These are phyloP conservation scores for Fusarium aywerte DNA, from an alignment of 2,329 filamentous ascomycete genomes.

Conservation along the genomic window DNA sequence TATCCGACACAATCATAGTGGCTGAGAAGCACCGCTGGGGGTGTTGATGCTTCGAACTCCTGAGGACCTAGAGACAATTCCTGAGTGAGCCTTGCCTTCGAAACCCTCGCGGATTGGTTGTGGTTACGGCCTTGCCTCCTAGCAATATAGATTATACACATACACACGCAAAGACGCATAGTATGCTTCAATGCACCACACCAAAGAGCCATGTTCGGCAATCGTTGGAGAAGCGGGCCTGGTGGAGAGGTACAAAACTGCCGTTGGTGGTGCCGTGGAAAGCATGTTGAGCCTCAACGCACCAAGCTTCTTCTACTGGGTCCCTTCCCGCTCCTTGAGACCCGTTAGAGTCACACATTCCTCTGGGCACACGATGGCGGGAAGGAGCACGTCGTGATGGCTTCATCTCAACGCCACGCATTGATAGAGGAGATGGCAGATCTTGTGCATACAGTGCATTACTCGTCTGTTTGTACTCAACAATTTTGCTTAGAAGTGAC, in stretches of 20 bases:
- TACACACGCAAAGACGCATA: constrained; percentile 12
- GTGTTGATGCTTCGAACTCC: constrained; percentile 15
- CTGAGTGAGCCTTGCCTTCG: constrained; percentile 8
- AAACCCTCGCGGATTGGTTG: constrained; percentile 14
- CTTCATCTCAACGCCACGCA: constrained; percentile 33
- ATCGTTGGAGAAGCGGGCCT: constrained; percentile 49
- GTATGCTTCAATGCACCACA: constrained; percentile 29
- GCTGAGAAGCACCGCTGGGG: constrained; percentile 33
- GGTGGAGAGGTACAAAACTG: constrained; percentile 44
- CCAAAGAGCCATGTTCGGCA: constrained; percentile 45
- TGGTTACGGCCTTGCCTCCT: not conserved
- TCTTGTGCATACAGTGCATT: constrained; percentile 2
- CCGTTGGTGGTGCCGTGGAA: constrained; percentile 43
- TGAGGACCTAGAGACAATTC: not conserved
- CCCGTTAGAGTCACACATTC: constrained; percentile 43
- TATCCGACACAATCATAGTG: constrained; percentile 37
- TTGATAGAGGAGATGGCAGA: not conserved
- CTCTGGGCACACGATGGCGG: constrained; percentile 22
- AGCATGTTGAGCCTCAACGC: constrained; percentile 44
- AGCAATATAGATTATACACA: not conserved
- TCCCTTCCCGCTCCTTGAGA: constrained; percentile 42
- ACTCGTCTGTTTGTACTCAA: not conserved
- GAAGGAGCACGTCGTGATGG: constrained; percentile 34
- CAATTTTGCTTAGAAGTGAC: not conserved
- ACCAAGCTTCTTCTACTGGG: constrained; percentile 42